These are phyloP conservation scores for Suillus luteus DNA, from an alignment of 768 basidiomycete species.

Conservation along the genomic window DNA sequence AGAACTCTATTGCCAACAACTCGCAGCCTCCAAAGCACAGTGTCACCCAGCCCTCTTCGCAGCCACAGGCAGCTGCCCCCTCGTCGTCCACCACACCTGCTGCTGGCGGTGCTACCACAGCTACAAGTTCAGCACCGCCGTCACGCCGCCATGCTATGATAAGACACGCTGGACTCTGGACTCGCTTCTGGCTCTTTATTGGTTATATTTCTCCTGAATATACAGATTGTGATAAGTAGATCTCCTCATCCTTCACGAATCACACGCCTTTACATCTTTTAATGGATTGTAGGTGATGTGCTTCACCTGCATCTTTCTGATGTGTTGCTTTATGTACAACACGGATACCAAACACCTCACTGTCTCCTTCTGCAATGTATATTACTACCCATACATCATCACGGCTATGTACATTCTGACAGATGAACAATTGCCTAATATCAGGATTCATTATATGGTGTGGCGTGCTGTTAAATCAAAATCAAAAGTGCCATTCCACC, in stretches of 20 bases:
- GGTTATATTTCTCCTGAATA: not conserved
- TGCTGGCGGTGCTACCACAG: not conserved
- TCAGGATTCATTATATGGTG: too few relatives aligned
- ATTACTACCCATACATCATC: too few relatives aligned
- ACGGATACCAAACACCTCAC: too few relatives aligned
- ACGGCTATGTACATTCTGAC: too few relatives aligned
- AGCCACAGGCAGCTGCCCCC: not conserved
- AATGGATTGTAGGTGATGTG: too few relatives aligned
- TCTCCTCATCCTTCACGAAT: not conserved
- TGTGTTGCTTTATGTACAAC: too few relatives aligned
- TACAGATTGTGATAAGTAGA: too few relatives aligned
- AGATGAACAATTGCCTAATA: too few relatives aligned
- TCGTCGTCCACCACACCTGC: not conserved
- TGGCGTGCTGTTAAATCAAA: too few relatives aligned
- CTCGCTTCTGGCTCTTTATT: not conserved
- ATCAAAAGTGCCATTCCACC: too few relatives aligned
- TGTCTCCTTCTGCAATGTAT: too few relatives aligned
- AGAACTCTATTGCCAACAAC: not conserved
- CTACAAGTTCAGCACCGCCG: not conserved
- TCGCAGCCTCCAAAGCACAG: not conserved
- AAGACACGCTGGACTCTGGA: not conserved
- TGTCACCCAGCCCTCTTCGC: not conserved
- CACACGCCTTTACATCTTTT: not conserved
- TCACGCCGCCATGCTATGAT: not conserved
- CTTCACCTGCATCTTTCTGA: too few relatives aligned